A percentile compares a stretch with the other conserved stretches of the same genome.
phyloP scores from a whole-genome alignment of 106 monocot species.

The Narthecium ossifragum region DNA sequence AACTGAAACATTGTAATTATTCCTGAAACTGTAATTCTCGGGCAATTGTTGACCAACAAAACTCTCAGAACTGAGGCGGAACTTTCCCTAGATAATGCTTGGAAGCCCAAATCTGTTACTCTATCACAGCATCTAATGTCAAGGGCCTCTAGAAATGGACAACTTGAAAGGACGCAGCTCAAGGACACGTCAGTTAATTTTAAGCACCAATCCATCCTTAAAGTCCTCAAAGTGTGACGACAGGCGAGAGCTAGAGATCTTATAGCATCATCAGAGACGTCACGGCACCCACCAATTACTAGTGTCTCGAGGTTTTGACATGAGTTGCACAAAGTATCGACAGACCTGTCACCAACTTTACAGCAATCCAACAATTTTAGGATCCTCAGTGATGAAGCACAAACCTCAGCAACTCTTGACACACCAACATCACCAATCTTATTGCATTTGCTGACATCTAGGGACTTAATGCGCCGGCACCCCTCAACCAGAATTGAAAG shows the following conservation, averaged over 20 bases:
- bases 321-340: slow-evolving; percentile 47
- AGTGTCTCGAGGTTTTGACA: slow-evolving; percentile 71
- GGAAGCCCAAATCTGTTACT: slow-evolving; percentile 68
- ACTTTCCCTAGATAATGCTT: slow-evolving; percentile 18
- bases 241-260: slow-evolving; percentile 34
- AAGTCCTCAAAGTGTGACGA: slow-evolving; percentile 28
- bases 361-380: slow-evolving; percentile 66
- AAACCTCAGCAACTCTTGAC: slow-evolving; percentile 35
- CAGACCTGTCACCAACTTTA: slow-evolving; percentile 42
- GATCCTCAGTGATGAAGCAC: slow-evolving; percentile 44
- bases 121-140: slow-evolving; percentile 80
- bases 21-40: slow-evolving; percentile 52
- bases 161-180: slow-evolving; percentile 45
- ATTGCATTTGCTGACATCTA: slow-evolving; percentile 83
- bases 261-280: slow-evolving; percentile 57
- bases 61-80: slow-evolving; percentile 44
- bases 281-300: slow-evolving; percentile 66
- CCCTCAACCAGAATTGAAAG: slow-evolving; percentile 53
- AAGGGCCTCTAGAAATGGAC: slow-evolving; percentile 53
- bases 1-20: slow-evolving; percentile 40
- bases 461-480: slow-evolving; percentile 46
- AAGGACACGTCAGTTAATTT: slow-evolving; percentile 58
- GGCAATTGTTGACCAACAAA: slow-evolving; percentile 51
- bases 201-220: slow-evolving; percentile 76
- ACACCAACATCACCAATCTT: slow-evolving; percentile 66